phyloP scores from a whole-genome alignment of 1,139 yeast species.

The Casaregolazyma lundiana region DNA sequence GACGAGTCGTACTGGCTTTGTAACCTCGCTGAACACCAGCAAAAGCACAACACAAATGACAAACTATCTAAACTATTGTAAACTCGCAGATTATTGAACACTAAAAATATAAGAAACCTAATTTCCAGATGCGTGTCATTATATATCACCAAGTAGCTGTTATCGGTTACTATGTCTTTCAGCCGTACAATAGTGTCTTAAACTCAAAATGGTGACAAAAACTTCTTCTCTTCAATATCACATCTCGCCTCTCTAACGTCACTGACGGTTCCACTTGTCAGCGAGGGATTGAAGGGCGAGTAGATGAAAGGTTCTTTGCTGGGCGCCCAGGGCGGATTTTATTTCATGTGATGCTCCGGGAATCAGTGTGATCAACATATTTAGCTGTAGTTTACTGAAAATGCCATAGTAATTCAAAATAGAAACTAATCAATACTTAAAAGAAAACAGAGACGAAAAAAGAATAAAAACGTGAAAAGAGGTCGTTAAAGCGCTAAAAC shows the following conservation, averaged over 20 bases:
- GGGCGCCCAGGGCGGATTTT: conserved; percentile 36
- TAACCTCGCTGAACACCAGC: too few relatives aligned
- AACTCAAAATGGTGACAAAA: background rate
- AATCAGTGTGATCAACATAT: conserved; percentile 33
- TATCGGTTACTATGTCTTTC: background rate
- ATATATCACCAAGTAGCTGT: too few relatives aligned
- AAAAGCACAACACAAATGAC: too few relatives aligned
- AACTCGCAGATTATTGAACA: too few relatives aligned
- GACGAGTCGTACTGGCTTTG: too few relatives aligned
- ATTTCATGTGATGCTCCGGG: conserved; percentile 32
- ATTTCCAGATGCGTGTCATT: too few relatives aligned
- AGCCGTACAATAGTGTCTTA: background rate
- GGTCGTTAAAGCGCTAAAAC: background rate
- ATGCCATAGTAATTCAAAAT: background rate
- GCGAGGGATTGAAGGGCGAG: conserved; percentile 15
- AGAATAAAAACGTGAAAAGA: background rate
- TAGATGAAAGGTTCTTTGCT: conserved; percentile 30
- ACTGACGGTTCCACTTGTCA: background rate
- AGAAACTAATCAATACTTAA: background rate
- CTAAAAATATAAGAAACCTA: too few relatives aligned
- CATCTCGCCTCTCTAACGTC: conserved; percentile 10
- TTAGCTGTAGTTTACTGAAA: background rate
- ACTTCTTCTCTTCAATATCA: conserved; percentile 7
- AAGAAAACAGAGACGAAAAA: background rate
- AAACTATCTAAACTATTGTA: too few relatives aligned